These are phyloP conservation scores for Nakazawaea ishiwadae DNA, from an alignment of 805 yeast species.

Conservation along the genomic window DNA sequence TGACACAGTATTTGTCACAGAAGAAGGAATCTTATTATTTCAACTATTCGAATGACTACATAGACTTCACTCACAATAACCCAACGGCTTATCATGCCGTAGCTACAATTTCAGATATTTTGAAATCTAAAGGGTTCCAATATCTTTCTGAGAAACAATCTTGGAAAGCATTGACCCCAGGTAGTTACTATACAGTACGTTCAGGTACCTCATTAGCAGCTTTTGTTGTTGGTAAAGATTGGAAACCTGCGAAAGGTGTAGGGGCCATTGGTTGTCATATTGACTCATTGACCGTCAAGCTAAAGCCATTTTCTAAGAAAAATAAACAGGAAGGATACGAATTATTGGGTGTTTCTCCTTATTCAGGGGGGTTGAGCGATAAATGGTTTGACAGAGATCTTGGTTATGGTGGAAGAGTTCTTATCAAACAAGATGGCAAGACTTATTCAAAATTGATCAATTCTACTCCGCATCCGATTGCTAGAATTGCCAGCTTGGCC, in stretches of 20 bases:
- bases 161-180: slow-evolving; percentile 44
- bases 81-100: slow-evolving; percentile 80
- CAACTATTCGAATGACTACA: slow-evolving; percentile 35
- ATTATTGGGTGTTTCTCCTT: slow-evolving; percentile 77
- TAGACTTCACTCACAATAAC: slow-evolving; percentile 63
- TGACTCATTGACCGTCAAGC: slow-evolving; percentile 61
- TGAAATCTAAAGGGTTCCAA: slow-evolving; percentile 58
- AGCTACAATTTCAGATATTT: slow-evolving; percentile 38
- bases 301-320: slow-evolving; percentile 70
- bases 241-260: slow-evolving; percentile 60
- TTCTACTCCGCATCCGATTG: slow-evolving; percentile 66
- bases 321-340: slow-evolving; percentile 66
- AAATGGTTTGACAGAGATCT: slow-evolving; percentile 84
- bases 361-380: slow-evolving; percentile 63
- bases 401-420: slow-evolving; percentile 76
- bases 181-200: slow-evolving; percentile 63
- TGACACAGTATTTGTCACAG: background rate
- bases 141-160: slow-evolving; percentile 59
- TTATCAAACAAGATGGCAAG: slow-evolving; percentile 39
- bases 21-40: slow-evolving; percentile 3
- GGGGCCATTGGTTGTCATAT: slow-evolving; percentile 72
- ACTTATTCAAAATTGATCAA: slow-evolving; percentile 42
- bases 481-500: slow-evolving; percentile 78
- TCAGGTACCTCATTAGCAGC: slow-evolving; percentile 67
- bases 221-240: slow-evolving; percentile 61